Evolutionary conservation across 1,284 basidiomycete genomes (phyloP).

Genomic region (Ustilago vetiveriae): DNA sequence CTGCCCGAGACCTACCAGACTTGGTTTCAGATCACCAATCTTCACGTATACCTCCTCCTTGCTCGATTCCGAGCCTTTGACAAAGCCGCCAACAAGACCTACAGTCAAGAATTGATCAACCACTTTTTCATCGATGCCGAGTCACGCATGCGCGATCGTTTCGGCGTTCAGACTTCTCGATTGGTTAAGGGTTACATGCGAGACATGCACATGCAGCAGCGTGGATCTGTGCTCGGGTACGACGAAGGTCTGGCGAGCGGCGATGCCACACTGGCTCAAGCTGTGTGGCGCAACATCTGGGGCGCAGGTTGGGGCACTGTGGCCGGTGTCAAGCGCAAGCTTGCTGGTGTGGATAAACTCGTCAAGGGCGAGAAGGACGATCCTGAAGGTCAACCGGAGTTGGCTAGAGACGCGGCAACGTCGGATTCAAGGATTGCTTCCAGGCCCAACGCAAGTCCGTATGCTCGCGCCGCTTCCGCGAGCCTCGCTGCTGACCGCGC

Average conservation of each 20-base stretch:
- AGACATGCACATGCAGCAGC: conserved; percentile 87
- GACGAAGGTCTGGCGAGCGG: conserved; percentile 76
- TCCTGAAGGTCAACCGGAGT: conserved; percentile 70
- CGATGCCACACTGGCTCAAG: conserved; percentile 74
- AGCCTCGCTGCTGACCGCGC: conserved; percentile 25
- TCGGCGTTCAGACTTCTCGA: conserved; percentile 76
- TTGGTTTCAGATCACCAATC: conserved; percentile 94
- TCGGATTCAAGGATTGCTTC: conserved; percentile 30
- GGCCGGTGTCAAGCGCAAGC: conserved; percentile 67
- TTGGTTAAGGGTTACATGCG: conserved; percentile 91
- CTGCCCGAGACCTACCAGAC: conserved; percentile 95
- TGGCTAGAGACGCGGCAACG: conserved; percentile 48
- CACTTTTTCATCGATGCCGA: conserved; percentile 97
- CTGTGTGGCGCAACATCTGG: conserved; percentile 91
- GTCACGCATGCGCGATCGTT: conserved; percentile 82
- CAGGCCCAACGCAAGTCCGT: conserved; percentile 30
- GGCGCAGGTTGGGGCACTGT: conserved; percentile 69
- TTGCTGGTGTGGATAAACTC: conserved; percentile 53
- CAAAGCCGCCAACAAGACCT: conserved; percentile 73
- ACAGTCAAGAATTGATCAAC: conserved; percentile 85
- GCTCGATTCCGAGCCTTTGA: conserved; percentile 88
- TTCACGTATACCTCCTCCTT: conserved; percentile 90
- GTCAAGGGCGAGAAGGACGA: conserved; percentile 55
- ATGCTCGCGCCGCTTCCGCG: conserved; percentile 32
- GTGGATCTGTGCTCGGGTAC: conserved; percentile 81